Conservation (phyloP, 164 flowering plant species). For the Platanus orientalis region DNA sequence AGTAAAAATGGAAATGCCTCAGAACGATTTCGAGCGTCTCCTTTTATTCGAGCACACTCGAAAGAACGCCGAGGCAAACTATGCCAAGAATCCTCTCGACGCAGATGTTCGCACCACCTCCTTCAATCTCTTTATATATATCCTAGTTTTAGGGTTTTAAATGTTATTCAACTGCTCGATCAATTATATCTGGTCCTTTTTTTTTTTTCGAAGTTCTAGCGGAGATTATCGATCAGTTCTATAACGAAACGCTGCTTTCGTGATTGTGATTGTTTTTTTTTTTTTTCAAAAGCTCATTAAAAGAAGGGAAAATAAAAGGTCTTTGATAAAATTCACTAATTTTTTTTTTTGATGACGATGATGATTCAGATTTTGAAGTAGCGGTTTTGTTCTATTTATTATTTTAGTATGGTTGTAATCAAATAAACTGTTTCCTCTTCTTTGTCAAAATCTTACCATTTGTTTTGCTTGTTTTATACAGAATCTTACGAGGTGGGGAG, state of each 20-base stretch:
- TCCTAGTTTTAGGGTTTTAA: not conserved
- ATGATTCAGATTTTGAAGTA: no score
- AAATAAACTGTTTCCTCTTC: not conserved
- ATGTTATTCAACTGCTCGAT: not conserved
- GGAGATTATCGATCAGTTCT: not conserved
- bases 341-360: no score
- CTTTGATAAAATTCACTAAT: not conserved
- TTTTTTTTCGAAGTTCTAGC: no score
- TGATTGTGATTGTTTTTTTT: no score
- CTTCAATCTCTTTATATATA: no score
- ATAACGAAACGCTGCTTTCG: not conserved
- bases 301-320: no score
- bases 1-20: constrained; percentile 57
- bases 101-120: constrained; percentile 67
- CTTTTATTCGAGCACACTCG: constrained; percentile 80
- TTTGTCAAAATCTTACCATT: not conserved
- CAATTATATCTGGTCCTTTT: no score
- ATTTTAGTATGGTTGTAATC: no score
- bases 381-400: no score
- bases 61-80: constrained; percentile 47
- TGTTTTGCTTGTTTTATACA: constrained; percentile 16
- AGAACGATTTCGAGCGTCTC: constrained; percentile 61
- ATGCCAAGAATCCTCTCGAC: constrained; percentile 62
- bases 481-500: constrained; percentile 91
- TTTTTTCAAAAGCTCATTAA: no score